phyloP scores from a whole-genome alignment of 108 stramenopile species.

The Cylindrotheca closterium region DNA sequence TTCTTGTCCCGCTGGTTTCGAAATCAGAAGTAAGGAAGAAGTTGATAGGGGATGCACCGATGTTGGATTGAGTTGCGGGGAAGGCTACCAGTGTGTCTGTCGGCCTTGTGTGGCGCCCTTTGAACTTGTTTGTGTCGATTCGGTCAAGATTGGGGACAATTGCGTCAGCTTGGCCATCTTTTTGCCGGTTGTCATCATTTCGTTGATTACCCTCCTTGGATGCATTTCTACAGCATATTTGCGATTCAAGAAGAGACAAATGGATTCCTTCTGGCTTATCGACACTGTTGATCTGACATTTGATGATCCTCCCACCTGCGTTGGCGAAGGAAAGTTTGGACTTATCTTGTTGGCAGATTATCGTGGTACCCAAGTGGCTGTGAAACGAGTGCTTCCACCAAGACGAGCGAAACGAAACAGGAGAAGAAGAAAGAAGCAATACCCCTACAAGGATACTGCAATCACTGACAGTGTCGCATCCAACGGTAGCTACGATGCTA shows the following conservation, averaged over 20 bases:
- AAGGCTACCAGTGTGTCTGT: constrained; percentile 39
- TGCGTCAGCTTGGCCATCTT: constrained; percentile 22
- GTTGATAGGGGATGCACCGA: constrained; percentile 20
- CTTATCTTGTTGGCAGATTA: constrained; percentile 44
- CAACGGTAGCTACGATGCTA: no score
- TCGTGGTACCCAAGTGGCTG: no score
- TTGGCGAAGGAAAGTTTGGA: constrained; percentile 50
- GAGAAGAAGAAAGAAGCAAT: no score
- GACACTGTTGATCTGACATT: constrained; percentile 42
- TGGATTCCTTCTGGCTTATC: constrained; percentile 50
- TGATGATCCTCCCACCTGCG: constrained; percentile 30
- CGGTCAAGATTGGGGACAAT: not conserved
- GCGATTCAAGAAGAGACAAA: constrained; percentile 22
- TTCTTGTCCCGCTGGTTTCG: constrained; percentile 29
- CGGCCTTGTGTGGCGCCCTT: constrained; percentile 22
- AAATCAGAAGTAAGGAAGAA: constrained; percentile 3
- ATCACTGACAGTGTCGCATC: no score
- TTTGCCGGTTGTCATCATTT: constrained; percentile 11
- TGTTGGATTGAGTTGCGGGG: constrained; percentile 24
- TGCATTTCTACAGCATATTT: constrained; percentile 24
- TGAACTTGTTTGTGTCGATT: constrained; percentile 12
- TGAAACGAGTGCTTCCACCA: constrained; percentile 44
- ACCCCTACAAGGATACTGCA: no score
- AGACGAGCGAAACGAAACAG: not conserved
- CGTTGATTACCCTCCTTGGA: constrained; percentile 17